Conservation (phyloP, 202 grass and related monocot genomes). For the Cymbopogon flexuosus region DNA sequence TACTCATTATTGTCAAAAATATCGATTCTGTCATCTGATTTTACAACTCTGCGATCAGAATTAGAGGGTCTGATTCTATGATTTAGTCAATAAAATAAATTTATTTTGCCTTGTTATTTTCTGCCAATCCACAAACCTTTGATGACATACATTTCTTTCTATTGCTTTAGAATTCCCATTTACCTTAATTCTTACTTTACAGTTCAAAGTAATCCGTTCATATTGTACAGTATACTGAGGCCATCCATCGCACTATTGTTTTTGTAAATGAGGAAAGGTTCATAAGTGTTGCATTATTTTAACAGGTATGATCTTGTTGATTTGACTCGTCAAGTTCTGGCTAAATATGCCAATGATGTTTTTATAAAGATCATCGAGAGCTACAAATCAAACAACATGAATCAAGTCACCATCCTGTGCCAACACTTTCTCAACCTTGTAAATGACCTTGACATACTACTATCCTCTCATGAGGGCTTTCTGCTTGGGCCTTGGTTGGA, state of each 20-base stretch:
- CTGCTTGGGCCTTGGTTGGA: constrained; percentile 78
- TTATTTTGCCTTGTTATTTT: neutral
- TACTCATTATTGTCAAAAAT: neutral
- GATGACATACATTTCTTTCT: neutral
- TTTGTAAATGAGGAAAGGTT: neutral
- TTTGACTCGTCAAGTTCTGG: constrained; percentile 73
- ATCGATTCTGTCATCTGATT: neutral
- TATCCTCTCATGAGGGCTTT: constrained; percentile 74
- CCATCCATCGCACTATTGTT: neutral
- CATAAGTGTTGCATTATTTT: neutral
- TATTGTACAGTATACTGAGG: neutral
- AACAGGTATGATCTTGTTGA: constrained; percentile 78
- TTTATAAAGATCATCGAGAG: constrained; percentile 55
- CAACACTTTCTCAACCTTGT: constrained; percentile 62
- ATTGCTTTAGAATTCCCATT: neutral
- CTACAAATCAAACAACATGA: constrained; percentile 46
- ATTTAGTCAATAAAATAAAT: neutral
- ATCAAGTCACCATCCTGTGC: constrained; percentile 39
- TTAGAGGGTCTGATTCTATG: neutral
- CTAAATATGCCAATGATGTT: constrained; percentile 74
- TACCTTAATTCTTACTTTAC: neutral
- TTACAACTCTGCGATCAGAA: neutral
- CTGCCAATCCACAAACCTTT: neutral
- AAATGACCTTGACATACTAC: constrained; percentile 51
- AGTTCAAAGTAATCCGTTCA: neutral